A percentile compares a stretch with the other conserved stretches of the same genome.
Evolutionary conservation across 768 basidiomycete genomes (phyloP).

Genomic region (Sarcomyxa edulis): DNA sequence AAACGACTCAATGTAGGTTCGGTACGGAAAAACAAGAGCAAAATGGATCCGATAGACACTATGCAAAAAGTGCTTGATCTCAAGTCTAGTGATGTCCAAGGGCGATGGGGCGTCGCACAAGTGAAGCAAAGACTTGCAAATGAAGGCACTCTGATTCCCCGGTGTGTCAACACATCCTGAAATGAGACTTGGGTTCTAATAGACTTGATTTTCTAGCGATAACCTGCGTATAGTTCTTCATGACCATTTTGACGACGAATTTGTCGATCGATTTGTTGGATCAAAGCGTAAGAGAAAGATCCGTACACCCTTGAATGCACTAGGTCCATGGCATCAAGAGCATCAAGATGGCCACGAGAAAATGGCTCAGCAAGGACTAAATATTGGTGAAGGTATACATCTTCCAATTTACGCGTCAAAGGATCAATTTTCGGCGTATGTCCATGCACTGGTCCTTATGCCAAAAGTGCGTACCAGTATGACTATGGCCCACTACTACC

Average conservation of each 20-base stretch:
- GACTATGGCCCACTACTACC: conserved; percentile 16
- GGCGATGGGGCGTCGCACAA: conserved; percentile 12
- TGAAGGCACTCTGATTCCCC: conserved; percentile 7
- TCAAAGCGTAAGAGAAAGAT: conserved; percentile 8
- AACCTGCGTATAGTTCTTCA: background rate
- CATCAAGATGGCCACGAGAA: conserved; percentile 23
- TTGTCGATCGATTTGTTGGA: conserved; percentile 10
- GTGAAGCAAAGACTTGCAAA: conserved; percentile 10
- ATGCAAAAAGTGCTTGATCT: conserved; percentile 5
- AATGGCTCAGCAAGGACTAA: conserved; percentile 15
- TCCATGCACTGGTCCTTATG: conserved; percentile 11
- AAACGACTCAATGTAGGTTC: background rate
- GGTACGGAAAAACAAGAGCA: background rate
- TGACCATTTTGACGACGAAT: conserved; percentile 9
- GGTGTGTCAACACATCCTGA: no score
- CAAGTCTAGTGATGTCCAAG: conserved; percentile 6
- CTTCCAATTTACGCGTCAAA: conserved; percentile 17
- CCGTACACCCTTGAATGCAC: conserved; percentile 6
- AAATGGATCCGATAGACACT: background rate
- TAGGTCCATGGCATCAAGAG: conserved; percentile 14
- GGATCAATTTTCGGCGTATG: conserved; percentile 13
- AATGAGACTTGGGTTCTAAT: background rate
- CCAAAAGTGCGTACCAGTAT: conserved; percentile 13
- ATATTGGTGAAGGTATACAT: conserved; percentile 14
- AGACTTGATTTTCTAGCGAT: background rate